A percentile compares a stretch with the other conserved stretches of the same genome.
These are phyloP conservation scores for Populus nigra DNA, from an alignment of 345 rosid genomes.

Conservation along the genomic window DNA sequence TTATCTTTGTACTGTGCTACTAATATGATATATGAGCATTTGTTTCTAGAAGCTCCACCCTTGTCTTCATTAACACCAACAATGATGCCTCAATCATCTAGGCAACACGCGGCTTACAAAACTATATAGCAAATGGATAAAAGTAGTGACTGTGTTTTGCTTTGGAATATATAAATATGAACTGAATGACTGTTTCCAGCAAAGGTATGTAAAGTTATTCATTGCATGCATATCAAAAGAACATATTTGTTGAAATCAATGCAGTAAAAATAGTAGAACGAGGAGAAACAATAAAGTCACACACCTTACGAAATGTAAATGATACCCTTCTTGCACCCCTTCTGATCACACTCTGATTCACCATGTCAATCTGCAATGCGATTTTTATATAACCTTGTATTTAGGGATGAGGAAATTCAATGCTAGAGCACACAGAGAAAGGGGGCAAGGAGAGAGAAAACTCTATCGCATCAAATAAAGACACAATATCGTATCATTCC, in stretches of 20 bases:
- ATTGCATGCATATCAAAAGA: slow-evolving; percentile 5
- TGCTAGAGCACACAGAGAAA: not conserved
- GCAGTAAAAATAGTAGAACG: not conserved
- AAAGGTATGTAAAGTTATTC: not conserved
- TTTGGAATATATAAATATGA: not conserved
- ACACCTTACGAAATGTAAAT: slow-evolving; percentile 86
- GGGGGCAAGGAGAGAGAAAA: no score
- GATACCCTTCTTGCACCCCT: slow-evolving; percentile 83
- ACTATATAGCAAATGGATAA: no score
- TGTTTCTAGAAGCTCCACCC: no score
- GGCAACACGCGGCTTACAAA: no score
- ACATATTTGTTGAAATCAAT: not conserved
- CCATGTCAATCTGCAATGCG: slow-evolving; percentile 66
- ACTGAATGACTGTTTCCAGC: no score
- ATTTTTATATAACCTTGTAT: slow-evolving; percentile 1
- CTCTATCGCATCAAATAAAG: no score
- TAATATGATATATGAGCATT: no score
- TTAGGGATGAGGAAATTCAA: not conserved
- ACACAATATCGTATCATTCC: no score
- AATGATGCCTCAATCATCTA: no score
- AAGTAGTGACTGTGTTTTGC: no score
- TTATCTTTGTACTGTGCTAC: no score
- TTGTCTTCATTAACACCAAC: no score
- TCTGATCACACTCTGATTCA: slow-evolving; percentile 57
- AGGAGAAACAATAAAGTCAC: slow-evolving; percentile 3